phyloP scores from a whole-genome alignment of 2,329 filamentous ascomycete genomes.

The Colletotrichum ledebouriae region DNA sequence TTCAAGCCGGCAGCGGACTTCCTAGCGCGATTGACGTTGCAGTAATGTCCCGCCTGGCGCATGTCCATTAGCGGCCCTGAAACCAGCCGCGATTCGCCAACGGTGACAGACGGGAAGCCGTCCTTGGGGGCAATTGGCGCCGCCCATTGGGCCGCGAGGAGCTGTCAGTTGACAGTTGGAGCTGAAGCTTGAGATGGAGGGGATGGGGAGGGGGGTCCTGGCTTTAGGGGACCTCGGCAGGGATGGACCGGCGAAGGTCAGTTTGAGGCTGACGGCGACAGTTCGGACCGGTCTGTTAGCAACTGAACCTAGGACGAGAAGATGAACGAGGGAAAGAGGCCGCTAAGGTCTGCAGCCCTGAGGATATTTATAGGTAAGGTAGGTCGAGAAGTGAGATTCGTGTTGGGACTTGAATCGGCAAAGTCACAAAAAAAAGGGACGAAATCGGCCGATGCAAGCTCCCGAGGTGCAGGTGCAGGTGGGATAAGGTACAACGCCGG shows the following conservation, averaged over 20 bases:
- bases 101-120: slow-evolving; percentile 1
- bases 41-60: slow-evolving; percentile 22
- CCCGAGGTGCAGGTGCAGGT: neutral
- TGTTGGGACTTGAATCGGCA: neutral
- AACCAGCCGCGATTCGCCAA: slow-evolving; percentile 34
- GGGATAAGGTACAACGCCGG: no score
- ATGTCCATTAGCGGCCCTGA: slow-evolving; percentile 23
- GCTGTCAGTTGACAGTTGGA: slow-evolving; percentile 19
- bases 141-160: slow-evolving; percentile 27
- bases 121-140: slow-evolving; percentile 24
- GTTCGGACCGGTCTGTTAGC: slow-evolving; percentile 22
- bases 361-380: neutral
- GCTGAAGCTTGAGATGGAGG: neutral
- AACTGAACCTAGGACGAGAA: slow-evolving; percentile 5
- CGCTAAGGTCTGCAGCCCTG: neutral
- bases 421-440: slow-evolving; percentile 28
- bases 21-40: slow-evolving; percentile 30
- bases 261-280: slow-evolving; percentile 19
- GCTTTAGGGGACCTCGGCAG: neutral
- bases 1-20: slow-evolving; percentile 13
- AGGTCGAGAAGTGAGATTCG: neutral
- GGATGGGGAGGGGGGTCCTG: neutral
- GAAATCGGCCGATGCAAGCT: slow-evolving; percentile 7
- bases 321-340: neutral
- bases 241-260: neutral